These are phyloP conservation scores for Daldinia loculata DNA, from an alignment of 495 filamentous ascomycete genomes.

Conservation along the genomic window DNA sequence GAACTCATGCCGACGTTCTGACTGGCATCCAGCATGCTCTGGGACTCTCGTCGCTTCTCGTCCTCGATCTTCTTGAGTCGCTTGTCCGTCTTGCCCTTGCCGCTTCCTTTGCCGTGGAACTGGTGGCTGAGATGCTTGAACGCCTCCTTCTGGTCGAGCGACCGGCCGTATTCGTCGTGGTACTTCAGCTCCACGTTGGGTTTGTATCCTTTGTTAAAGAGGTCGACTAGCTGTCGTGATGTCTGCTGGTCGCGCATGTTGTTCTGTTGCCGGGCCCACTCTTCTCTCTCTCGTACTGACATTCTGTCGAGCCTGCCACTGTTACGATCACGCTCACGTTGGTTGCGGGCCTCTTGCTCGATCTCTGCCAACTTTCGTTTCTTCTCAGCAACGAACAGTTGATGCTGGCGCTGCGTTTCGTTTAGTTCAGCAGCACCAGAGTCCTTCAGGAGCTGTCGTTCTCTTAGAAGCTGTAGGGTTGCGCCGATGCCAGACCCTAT, in stretches of 20 bases:
- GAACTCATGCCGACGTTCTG: constrained; percentile 84
- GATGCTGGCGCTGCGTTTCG: constrained; percentile 74
- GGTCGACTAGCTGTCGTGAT: constrained; percentile 78
- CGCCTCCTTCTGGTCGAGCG: constrained; percentile 91
- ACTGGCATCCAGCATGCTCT: constrained; percentile 82
- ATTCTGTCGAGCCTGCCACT: constrained; percentile 85
- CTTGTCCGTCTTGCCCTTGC: constrained; percentile 99
- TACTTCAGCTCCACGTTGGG: constrained; percentile 91
- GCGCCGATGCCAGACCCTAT: constrained; percentile 81
- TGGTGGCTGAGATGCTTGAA: constrained; percentile 92
- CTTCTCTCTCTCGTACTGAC: constrained; percentile 89
- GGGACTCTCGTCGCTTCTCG: constrained; percentile 84
- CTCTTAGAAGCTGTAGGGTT: constrained; percentile 79
- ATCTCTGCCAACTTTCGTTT: constrained; percentile 73
- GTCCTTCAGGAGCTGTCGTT: constrained; percentile 80
- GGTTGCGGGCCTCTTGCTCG: constrained; percentile 78
- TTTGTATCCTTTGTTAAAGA: constrained; percentile 87
- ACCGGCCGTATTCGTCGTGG: constrained; percentile 83
- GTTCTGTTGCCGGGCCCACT: constrained; percentile 86
- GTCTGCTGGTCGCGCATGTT: constrained; percentile 83
- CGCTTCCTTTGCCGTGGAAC: constrained; percentile 97
- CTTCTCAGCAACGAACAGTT: constrained; percentile 85
- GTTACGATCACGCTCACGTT: constrained; percentile 86
- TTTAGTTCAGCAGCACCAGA: constrained; percentile 69
- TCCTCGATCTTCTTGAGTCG: constrained; percentile 95